phyloP scores from a whole-genome alignment of 305 asterid species.

The Striga hermonthica region DNA sequence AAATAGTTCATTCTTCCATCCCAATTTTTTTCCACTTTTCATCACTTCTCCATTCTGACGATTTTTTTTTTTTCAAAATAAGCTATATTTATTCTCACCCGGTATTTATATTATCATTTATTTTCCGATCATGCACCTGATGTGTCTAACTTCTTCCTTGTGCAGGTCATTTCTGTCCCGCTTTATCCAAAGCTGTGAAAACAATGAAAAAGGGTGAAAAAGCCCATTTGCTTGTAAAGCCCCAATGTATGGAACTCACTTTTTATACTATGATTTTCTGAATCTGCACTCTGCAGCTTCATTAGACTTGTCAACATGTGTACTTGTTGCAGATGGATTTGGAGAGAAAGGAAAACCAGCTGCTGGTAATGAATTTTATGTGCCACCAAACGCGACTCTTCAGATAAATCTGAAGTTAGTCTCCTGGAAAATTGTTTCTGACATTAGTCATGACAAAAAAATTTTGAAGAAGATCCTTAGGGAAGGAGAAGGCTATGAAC shows the following conservation, averaged over 20 bases:
- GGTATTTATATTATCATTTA: not conserved
- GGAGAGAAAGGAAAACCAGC: slow-evolving; percentile 84
- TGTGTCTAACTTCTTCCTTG: slow-evolving; percentile 10
- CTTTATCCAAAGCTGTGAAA: slow-evolving; percentile 74
- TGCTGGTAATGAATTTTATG: slow-evolving; percentile 53
- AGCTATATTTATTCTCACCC: too few relatives aligned
- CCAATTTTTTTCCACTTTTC: too few relatives aligned
- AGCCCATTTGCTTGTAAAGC: slow-evolving; percentile 70
- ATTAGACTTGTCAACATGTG: too few relatives aligned
- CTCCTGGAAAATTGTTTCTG: slow-evolving; percentile 79
- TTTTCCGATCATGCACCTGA: not conserved
- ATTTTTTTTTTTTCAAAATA: not conserved
- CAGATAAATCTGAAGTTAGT: slow-evolving; percentile 58
- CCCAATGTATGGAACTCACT: slow-evolving; percentile 56
- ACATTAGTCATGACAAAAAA: slow-evolving; percentile 77
- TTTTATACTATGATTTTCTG: not conserved
- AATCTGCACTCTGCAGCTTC: not conserved
- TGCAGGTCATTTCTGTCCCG: slow-evolving; percentile 84
- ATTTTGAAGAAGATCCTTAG: slow-evolving; percentile 66
- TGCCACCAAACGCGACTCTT: slow-evolving; percentile 70
- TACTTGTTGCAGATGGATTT: slow-evolving; percentile 67
- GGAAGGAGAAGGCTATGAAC: slow-evolving; percentile 84
- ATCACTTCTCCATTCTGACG: not conserved
- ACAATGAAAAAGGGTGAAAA: slow-evolving; percentile 93
- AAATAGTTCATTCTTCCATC: too few relatives aligned